Base-by-base conservation (phyloP, 768 basidiomycete genomes). In the Grammothele lineata region DNA sequence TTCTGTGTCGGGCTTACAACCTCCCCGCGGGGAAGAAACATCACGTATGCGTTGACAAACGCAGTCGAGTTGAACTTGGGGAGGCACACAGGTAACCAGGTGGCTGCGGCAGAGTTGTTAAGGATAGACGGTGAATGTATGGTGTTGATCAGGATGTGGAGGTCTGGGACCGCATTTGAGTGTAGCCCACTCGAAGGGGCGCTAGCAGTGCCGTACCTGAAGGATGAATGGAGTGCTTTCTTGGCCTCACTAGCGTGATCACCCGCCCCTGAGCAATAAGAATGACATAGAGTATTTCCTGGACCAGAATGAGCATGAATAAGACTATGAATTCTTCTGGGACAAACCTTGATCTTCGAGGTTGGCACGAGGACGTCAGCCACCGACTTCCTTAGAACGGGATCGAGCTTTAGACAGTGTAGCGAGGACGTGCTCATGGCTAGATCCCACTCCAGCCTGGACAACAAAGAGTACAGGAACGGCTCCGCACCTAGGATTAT, bases 71-170 rank as follows among this genome's bases (percentile, higher is more conserved):
- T 92, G 72, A 90, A 98, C 64, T 92, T 93, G 0, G 96, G 95
- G 3, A 99, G 77, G 63, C 96, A 98, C 38, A 99, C 78, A 2
- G 96, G 96, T 7, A 98, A 78, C 92, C 93, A 99, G 5, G 87
- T 86, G 12, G 93, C 87, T 6, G 92, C 73, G 5, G 84, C 85
- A 8, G 84, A 82, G 2, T 84, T 87, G 61, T 83, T 87, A 49
- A 74, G 71, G 54, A 87, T 81, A 1, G 91, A 86, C 0, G 91
- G 87, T 0, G 89, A 78, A 47, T 87, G 79, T 7, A 97, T 78
- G 2, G 93, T 95, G 61, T 95, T 97, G 44, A 98, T 74, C 24
- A 97, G 76, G 40, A 96, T 83, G 60, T 96, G 93, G 17, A 99
- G 80, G 60, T 98, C 96, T 83, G 61, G 34, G 0, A 19, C 6